Evolutionary conservation across 306 rosid species (phyloP), one percentile per base, ranked within the genome.

Genomic region (Pterocarpus macrocarpus): DNA sequence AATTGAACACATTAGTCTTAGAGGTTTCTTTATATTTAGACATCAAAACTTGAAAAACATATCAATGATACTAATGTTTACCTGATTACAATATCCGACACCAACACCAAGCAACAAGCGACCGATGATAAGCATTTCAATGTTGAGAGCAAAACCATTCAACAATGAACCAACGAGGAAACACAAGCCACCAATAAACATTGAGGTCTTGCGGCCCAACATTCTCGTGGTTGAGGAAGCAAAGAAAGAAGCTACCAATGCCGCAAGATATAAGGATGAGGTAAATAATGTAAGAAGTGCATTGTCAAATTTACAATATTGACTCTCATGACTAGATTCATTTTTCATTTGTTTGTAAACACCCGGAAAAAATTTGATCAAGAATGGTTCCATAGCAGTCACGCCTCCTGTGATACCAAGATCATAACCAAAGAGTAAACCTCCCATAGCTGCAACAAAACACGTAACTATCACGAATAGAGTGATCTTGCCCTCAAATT

Each of bases 371-470:
- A 85, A 85, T 38, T 80, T 76, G 2, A 71, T 30, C 5, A 85
- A 14, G 17, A 85, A 85, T 38, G 85, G 62, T 8, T 80, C 82
- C 88, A 85, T 81, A 10, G 82, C 70, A 36, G 85, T 85, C 2
- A 80, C 82, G 43, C 84, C 81, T 74, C 83, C 44, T 4, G 81
- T 79, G 0, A 79, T 84, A 4, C 84, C 87, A 55, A 84, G 80
- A 69, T 84, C 87, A 43, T 84, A 79, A 30, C 81, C 87, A 49
- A 79, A 84, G 9, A 84, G 78, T 6, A 79, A 53, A 59, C 81
- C 87, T 68, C 87, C 84, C 78, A 79, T 84, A 13, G 87, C 84
- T 0, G 84, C 87, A 35, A 84, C 84, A 9, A 84, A 39, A 22
- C 81, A 84, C 13, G 87, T 84, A 1, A 79, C 9, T 14, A 84